Conservation (phyloP, 2,329 filamentous ascomycete genomes). For the Zasmidium cellare region DNA sequence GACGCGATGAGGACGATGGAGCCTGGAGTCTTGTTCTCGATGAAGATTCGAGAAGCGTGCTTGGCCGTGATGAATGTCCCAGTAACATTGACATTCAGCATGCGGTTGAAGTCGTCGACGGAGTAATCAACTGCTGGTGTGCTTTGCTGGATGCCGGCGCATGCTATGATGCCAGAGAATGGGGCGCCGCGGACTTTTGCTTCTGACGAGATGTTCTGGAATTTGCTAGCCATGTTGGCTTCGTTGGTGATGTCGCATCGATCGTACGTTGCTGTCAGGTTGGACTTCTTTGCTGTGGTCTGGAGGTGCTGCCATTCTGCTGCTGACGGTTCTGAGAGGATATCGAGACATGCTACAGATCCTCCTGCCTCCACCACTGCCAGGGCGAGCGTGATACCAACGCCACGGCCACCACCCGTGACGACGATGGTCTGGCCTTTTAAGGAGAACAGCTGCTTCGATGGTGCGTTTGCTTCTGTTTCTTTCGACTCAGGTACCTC, state of each 20-base stretch:
- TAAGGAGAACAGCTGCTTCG: constrained; percentile 25
- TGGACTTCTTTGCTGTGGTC: constrained; percentile 60
- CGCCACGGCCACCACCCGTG: constrained; percentile 32
- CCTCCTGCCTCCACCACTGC: constrained; percentile 32
- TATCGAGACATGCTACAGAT: constrained; percentile 31
- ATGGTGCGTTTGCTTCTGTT: constrained; percentile 25
- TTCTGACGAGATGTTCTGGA: constrained; percentile 64
- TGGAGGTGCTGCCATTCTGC: constrained; percentile 64
- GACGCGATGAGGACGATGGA: constrained; percentile 42
- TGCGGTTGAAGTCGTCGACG: constrained; percentile 34
- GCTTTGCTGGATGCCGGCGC: constrained; percentile 29
- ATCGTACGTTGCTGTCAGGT: constrained; percentile 67
- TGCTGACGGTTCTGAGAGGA: constrained; percentile 54
- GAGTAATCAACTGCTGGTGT: constrained; percentile 36
- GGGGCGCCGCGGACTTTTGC: constrained; percentile 70
- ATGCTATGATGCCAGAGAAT: constrained; percentile 48
- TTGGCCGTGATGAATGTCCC: constrained; percentile 39
- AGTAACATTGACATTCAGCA: constrained; percentile 40
- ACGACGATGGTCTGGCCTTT: constrained; percentile 26
- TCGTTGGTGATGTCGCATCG: constrained; percentile 76
- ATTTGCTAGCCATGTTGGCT: constrained; percentile 37
- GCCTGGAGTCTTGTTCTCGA: constrained; percentile 31
- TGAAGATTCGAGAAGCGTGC: constrained; percentile 35
- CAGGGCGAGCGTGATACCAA: constrained; percentile 32
- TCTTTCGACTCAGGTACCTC: constrained; percentile 25